Evolutionary conservation across 2,329 filamentous ascomycete species (phyloP).

Genomic region (Aureobasidium sp.): DNA sequence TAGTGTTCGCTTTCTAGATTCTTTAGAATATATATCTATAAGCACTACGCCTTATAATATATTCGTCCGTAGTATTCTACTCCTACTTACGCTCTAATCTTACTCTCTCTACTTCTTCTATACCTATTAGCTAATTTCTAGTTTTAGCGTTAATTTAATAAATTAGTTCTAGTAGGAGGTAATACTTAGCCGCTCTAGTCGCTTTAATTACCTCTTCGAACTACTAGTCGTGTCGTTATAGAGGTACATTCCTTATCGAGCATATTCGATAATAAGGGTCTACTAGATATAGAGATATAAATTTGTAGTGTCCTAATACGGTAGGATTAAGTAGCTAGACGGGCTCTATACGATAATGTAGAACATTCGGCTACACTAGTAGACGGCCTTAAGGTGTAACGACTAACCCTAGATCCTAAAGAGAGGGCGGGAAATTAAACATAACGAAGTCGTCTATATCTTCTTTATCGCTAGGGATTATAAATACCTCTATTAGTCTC

Average conservation of each 20-base stretch:
- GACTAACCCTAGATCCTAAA: conserved; percentile 40
- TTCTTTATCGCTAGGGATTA: background rate
- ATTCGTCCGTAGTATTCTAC: background rate
- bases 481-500: background rate
- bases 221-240: conserved; percentile 39
- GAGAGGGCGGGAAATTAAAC: background rate
- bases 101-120: background rate
- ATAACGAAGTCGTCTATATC: background rate
- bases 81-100: background rate
- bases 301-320: conserved; percentile 44
- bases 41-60: background rate
- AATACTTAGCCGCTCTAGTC: background rate
- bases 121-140: background rate
- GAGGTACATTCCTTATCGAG: conserved; percentile 40
- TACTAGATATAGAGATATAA: conserved; percentile 48
- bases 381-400: conserved; percentile 38
- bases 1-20: background rate
- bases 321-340: conserved; percentile 42
- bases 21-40: background rate
- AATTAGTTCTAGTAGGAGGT: background rate
- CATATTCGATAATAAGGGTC: conserved; percentile 44
- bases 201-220: background rate
- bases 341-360: conserved; percentile 41
- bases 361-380: conserved; percentile 43
- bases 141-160: background rate